These are phyloP conservation scores for Musa beccarii DNA, from an alignment of 176 grass and related monocot species.

Conservation along the genomic window DNA sequence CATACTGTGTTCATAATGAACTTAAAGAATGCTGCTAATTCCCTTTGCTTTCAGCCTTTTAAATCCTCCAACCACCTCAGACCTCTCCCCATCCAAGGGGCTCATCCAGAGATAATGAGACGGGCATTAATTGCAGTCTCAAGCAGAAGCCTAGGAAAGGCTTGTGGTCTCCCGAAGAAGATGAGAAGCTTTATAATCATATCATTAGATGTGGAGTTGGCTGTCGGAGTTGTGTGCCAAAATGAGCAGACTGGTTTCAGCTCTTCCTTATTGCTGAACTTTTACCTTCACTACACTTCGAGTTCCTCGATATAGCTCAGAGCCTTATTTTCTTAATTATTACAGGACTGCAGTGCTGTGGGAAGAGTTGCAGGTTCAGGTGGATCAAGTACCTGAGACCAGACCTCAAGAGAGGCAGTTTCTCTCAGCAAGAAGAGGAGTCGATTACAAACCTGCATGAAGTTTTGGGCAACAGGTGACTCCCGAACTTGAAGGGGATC, in stretches of 20 bases:
- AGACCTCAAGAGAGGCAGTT: conserved; percentile 43
- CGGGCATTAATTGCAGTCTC: conserved; percentile 21
- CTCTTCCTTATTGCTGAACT: background rate
- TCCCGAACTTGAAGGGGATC: background rate
- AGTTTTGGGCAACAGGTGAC: conserved; percentile 49
- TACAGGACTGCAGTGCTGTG: conserved; percentile 47
- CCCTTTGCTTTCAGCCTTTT: too few relatives aligned
- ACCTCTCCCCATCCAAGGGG: too few relatives aligned
- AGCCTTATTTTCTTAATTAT: background rate
- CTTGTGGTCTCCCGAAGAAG: conserved; percentile 57
- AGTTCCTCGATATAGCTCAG: background rate
- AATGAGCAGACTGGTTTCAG: conserved; percentile 27
- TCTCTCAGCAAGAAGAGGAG: conserved; percentile 49
- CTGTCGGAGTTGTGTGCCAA: conserved; percentile 65
- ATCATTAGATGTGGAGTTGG: conserved; percentile 49
- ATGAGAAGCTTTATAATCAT: conserved; percentile 43
- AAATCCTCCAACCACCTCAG: too few relatives aligned
- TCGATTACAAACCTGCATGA: conserved; percentile 44
- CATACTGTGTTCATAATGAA: too few relatives aligned
- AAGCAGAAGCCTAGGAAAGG: conserved; percentile 49
- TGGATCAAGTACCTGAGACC: conserved; percentile 31
- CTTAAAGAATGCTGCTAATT: too few relatives aligned
- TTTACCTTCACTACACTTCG: background rate
- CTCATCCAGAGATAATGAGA: conserved; percentile 17
- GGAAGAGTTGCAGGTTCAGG: conserved; percentile 60